Conservation (phyloP, 768 basidiomycete genomes). For the Rhizopogon rudus region DNA sequence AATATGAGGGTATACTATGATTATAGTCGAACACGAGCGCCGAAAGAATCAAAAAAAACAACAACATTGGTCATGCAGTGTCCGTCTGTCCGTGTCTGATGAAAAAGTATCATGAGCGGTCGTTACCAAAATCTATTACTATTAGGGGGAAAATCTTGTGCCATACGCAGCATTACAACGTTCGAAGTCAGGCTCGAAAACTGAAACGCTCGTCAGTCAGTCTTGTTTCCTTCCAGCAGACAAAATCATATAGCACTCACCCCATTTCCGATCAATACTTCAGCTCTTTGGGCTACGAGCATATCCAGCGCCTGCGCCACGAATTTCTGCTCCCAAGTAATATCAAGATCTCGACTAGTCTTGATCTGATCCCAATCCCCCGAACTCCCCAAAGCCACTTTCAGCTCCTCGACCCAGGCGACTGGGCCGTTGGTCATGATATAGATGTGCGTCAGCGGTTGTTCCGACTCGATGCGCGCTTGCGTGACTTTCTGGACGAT, state of each 20-base stretch:
- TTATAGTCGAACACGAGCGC: background rate
- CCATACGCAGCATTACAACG: slow-evolving; percentile 32
- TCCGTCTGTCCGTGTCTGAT: background rate
- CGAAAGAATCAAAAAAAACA: background rate
- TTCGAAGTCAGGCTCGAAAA: slow-evolving; percentile 39
- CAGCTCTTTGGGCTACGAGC: slow-evolving; percentile 39
- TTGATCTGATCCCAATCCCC: slow-evolving; percentile 33
- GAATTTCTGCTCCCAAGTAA: slow-evolving; percentile 38
- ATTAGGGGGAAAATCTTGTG: slow-evolving; percentile 18
- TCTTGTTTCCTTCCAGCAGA: background rate
- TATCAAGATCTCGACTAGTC: slow-evolving; percentile 35
- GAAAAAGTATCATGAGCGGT: background rate
- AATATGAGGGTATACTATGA: too few species aligned
- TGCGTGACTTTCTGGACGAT: slow-evolving; percentile 35
- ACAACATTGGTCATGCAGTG: background rate
- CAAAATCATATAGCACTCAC: slow-evolving; percentile 22
- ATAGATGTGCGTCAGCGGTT: slow-evolving; percentile 33
- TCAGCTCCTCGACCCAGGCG: slow-evolving; percentile 36
- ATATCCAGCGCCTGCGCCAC: slow-evolving; percentile 47
- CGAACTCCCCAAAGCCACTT: slow-evolving; percentile 24
- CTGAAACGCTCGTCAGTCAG: slow-evolving; percentile 15
- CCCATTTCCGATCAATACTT: slow-evolving; percentile 49
- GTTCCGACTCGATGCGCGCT: slow-evolving; percentile 22
- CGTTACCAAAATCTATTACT: slow-evolving; percentile 31
- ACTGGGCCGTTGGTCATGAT: slow-evolving; percentile 41